phyloP scores from a whole-genome alignment of 306 rosid species.

The Mimosa pudica region DNA sequence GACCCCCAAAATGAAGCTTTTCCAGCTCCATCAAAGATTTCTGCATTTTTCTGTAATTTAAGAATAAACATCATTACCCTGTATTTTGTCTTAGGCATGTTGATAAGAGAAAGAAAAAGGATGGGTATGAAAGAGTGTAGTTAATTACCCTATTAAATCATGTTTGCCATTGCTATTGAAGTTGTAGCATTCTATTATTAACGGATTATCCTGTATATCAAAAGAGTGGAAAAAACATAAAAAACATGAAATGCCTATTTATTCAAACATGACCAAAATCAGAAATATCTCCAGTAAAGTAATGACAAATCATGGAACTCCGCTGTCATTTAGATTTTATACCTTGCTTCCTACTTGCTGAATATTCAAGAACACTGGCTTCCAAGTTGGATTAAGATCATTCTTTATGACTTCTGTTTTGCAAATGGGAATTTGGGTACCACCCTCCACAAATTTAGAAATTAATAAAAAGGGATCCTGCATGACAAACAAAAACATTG shows the following conservation, averaged over 20 bases:
- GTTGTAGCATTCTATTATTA: slow-evolving; percentile 87
- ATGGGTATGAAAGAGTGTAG: slow-evolving; percentile 24
- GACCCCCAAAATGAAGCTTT: slow-evolving; percentile 68
- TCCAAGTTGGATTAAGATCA: slow-evolving; percentile 87
- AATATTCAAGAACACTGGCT: slow-evolving; percentile 77
- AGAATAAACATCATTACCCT: slow-evolving; percentile 33
- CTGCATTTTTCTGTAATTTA: slow-evolving; percentile 74
- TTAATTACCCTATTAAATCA: slow-evolving; percentile 90
- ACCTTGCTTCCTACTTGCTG: slow-evolving; percentile 99
- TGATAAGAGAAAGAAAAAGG: slow-evolving; percentile 26
- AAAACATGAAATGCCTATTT: slow-evolving; percentile 20
- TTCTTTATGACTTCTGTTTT: slow-evolving; percentile 92
- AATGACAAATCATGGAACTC: not conserved
- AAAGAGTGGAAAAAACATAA: slow-evolving; percentile 44
- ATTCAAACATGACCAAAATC: slow-evolving; percentile 29
- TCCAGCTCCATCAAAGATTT: slow-evolving; percentile 83
- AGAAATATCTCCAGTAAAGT: slow-evolving; percentile 25
- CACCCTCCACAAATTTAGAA: slow-evolving; percentile 76
- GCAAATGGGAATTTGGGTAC: slow-evolving; percentile 77
- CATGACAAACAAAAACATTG: slow-evolving; percentile 39
- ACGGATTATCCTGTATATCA: slow-evolving; percentile 75
- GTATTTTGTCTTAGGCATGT: slow-evolving; percentile 29
- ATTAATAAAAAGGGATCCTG: slow-evolving; percentile 92
- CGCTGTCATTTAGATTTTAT: slow-evolving; percentile 26
- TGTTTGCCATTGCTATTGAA: slow-evolving; percentile 91